phyloP scores from a whole-genome alignment of 345 rosid genomes.

The Luvunga scandens region DNA sequence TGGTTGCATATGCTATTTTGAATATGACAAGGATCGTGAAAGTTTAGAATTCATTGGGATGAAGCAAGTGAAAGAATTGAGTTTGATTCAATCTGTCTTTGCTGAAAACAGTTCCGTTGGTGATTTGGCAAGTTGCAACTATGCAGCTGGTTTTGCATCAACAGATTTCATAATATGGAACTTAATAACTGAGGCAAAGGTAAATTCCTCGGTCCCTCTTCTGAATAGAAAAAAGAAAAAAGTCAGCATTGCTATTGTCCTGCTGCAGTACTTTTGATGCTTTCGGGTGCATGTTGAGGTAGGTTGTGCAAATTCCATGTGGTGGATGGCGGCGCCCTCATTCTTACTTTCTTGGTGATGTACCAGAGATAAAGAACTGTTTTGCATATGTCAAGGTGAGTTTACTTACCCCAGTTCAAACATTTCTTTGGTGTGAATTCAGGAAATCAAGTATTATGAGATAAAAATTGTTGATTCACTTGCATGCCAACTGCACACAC shows the following conservation, averaged over 20 bases:
- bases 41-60: slow-evolving; percentile 78
- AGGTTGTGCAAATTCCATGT: slow-evolving; percentile 92
- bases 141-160: slow-evolving; percentile 91
- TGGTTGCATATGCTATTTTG: slow-evolving; percentile 92
- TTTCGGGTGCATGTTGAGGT: slow-evolving; percentile 28
- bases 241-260: background rate
- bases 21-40: slow-evolving; percentile 55
- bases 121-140: slow-evolving; percentile 46
- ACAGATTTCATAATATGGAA: slow-evolving; percentile 86
- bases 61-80: slow-evolving; percentile 90
- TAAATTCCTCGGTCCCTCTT: slow-evolving; percentile 15
- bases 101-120: slow-evolving; percentile 27
- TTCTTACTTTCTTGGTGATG: slow-evolving; percentile 73
- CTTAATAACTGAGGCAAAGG: slow-evolving; percentile 74
- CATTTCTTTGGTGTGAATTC: background rate
- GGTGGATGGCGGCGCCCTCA: slow-evolving; percentile 99
- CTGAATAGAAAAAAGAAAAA: background rate
- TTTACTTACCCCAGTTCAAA: slow-evolving; percentile 13
- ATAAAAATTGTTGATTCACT: background rate
- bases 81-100: slow-evolving; percentile 65
- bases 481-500: background rate
- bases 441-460: background rate
- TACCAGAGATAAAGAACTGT: slow-evolving; percentile 67
- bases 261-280: slow-evolving; percentile 15
- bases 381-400: slow-evolving; percentile 91